These are phyloP conservation scores for Clitocybe nebularis DNA, from an alignment of 1,284 basidiomycete genomes.

Conservation along the genomic window DNA sequence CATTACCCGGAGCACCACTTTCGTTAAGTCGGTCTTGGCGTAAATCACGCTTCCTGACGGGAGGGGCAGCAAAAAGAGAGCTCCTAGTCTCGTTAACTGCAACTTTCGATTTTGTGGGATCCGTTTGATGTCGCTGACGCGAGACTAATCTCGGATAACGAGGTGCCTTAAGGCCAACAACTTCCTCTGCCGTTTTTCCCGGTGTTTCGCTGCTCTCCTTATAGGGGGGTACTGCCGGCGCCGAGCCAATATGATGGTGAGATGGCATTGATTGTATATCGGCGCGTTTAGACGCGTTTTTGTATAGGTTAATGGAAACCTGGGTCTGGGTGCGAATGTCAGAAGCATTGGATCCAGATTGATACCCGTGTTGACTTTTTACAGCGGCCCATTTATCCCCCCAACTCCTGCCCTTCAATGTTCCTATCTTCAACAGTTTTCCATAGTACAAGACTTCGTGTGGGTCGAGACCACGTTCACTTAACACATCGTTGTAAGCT, in stretches of 20 bases:
- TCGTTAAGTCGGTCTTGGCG: not conserved
- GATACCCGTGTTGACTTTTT: conserved; percentile 51
- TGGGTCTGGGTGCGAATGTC: not conserved
- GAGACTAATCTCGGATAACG: not conserved
- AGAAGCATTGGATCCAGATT: conserved; percentile 2
- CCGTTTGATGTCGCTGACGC: not conserved
- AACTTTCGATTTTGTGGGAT: conserved; percentile 1
- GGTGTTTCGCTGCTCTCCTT: conserved; percentile 16
- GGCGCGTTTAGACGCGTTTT: conserved; percentile 6
- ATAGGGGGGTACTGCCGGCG: conserved; percentile 17
- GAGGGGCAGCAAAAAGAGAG: conserved; percentile 4
- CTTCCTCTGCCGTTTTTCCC: conserved; percentile 5
- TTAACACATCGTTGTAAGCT: conserved; percentile 73
- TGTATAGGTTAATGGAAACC: conserved; percentile 4
- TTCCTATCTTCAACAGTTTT: conserved; percentile 74
- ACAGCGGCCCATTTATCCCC: conserved; percentile 70
- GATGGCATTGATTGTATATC: conserved; percentile 5
- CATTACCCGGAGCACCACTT: conserved; percentile 5
- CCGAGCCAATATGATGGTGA: not conserved
- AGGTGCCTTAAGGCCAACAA: not conserved
- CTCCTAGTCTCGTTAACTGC: conserved; percentile 2
- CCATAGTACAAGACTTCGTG: conserved; percentile 79
- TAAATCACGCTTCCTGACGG: not conserved
- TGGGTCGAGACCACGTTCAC: conserved; percentile 70
- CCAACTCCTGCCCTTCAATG: conserved; percentile 72